Conservation (phyloP, 805 yeast species). For the Kuraishia piskuri region DNA sequence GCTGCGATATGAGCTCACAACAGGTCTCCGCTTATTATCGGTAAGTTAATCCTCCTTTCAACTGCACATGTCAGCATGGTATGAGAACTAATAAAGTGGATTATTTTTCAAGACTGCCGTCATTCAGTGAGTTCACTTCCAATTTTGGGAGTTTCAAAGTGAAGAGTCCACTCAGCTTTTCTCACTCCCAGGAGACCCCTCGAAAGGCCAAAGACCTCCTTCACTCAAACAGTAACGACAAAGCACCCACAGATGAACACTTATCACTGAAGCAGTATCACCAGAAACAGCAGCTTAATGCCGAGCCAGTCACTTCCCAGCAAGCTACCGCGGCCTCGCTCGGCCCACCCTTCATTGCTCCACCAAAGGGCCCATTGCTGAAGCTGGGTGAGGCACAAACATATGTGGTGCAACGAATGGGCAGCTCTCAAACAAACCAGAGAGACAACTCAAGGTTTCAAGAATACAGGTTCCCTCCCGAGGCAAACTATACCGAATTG, state of each 20-base stretch:
- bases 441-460: neutral
- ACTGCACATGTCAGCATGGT: neutral
- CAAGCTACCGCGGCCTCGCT: neutral
- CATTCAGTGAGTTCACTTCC: slow-evolving; percentile 8
- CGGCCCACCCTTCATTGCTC: neutral
- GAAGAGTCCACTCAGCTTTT: neutral
- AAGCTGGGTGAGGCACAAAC: neutral
- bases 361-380: neutral
- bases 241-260: neutral
- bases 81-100: slow-evolving; percentile 3
- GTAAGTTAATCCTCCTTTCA: neutral
- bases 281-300: neutral
- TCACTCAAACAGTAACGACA: neutral
- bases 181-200: neutral
- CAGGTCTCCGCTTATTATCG: neutral
- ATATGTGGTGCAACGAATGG: neutral
- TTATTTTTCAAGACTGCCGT: slow-evolving; percentile 7
- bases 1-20: neutral
- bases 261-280: neutral
- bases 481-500: neutral
- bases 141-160: slow-evolving; percentile 2
- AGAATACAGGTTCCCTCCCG: neutral
- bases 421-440: neutral
- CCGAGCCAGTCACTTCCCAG: neutral
- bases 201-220: neutral